phyloP scores from a whole-genome alignment of 768 basidiomycete species.

The Tulasnella sp. region DNA sequence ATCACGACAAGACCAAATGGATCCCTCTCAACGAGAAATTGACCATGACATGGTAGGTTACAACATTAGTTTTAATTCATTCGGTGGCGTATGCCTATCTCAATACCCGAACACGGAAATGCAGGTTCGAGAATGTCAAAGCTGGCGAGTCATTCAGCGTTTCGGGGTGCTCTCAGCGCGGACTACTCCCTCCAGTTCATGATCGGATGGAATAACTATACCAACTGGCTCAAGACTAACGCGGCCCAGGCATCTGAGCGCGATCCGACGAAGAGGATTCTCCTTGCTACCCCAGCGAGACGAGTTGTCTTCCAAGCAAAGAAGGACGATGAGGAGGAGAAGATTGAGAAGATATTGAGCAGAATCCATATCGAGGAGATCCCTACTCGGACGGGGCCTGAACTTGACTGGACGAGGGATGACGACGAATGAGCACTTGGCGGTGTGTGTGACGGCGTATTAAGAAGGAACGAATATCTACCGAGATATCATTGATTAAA shows the following conservation, averaged over 20 bases:
- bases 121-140: background rate
- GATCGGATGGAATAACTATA: constrained; percentile 1
- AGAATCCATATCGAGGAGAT: no score
- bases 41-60: constrained; percentile 3
- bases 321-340: background rate
- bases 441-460: background rate
- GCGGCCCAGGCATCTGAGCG: background rate
- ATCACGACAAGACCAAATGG: background rate
- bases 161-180: background rate
- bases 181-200: constrained; percentile 3
- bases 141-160: background rate
- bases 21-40: constrained; percentile 1
- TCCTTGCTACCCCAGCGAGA: background rate
- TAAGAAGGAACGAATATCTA: background rate
- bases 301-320: background rate
- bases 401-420: no score
- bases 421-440: no score
- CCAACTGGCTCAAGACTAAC: background rate
- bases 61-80: no score
- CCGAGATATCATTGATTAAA: background rate
- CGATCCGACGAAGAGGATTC: background rate
- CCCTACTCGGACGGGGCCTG: no score
- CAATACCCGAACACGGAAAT: no score
- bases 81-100: no score
- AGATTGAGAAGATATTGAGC: background rate